Base-by-base conservation (phyloP, 129 eudicot genomes). In the Artemisia annua region DNA sequence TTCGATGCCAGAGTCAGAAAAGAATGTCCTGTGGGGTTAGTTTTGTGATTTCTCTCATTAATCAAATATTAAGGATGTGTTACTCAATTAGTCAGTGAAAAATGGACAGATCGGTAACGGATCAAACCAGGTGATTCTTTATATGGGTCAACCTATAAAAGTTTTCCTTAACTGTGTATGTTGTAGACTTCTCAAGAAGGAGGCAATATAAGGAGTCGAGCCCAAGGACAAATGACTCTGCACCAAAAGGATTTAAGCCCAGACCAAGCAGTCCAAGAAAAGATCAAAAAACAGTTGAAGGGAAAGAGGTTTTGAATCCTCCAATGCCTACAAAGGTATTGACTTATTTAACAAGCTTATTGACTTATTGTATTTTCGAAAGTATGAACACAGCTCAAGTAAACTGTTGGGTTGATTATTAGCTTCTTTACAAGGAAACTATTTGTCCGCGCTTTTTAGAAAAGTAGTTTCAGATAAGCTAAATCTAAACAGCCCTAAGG, bases 1-100 rank as follows among this genome's bases (percentile, higher is more conserved):
- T 39, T 82, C 95, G 67, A 93, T 93, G 98, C 86, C 87, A 48
- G 80, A 82, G 75, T 70, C 98, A 50, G 98, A 95, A 83, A 76
- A 90, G 15, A 85, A 70, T 84, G 95, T 75, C 96, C 95, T 22
- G 65, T 84, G 85, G 95, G 92, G 98, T 92, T 77, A 73, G 94
- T 87, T 83, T 50, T 9, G 56, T n/a, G 11, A 22, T 15, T 72
- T 80, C 61, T 26, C 51, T 10, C 61, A 28, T 28, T 3, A 28
- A 28, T 28, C 5, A 28, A 28, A 28, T 28, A 28, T 28, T 28
- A 28, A 28, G 32, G 32, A 28, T 28, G 32, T 3, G 32, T 28
- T 28, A 28, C 32, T 28, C 32, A 3, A 28, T 28, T 28, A 28
- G 32, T 28, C 5, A 28, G 5, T 28, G 4, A 28, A 28, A 28